phyloP scores from a whole-genome alignment of 2,329 filamentous ascomycete genomes.

The Eutypa lata region DNA sequence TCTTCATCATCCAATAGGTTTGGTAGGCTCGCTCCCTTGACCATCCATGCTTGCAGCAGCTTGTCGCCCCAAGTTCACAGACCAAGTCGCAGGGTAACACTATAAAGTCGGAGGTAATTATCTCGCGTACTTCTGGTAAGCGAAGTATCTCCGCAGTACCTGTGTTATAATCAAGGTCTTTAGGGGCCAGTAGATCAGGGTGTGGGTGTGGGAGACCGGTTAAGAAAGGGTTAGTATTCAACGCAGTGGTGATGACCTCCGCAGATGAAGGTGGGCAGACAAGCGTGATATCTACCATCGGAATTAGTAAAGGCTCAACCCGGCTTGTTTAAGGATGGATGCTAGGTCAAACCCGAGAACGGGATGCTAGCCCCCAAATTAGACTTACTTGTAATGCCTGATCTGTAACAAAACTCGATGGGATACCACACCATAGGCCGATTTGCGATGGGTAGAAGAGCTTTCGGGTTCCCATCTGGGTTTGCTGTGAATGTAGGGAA shows the following conservation, averaged over 20 bases:
- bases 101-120: slow-evolving; percentile 81
- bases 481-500: slow-evolving; percentile 81
- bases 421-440: slow-evolving; percentile 89
- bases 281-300: slow-evolving; percentile 55
- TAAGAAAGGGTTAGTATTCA: slow-evolving; percentile 75
- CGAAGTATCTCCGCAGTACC: slow-evolving; percentile 87
- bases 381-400: slow-evolving; percentile 68
- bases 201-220: slow-evolving; percentile 70
- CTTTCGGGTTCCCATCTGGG: slow-evolving; percentile 77
- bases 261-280: slow-evolving; percentile 64
- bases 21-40: slow-evolving; percentile 69
- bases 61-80: slow-evolving; percentile 83
- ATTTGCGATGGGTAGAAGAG: slow-evolving; percentile 78
- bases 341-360: not conserved
- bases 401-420: slow-evolving; percentile 79
- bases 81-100: slow-evolving; percentile 91
- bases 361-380: no score
- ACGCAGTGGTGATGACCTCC: slow-evolving; percentile 63
- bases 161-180: slow-evolving; percentile 74
- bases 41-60: slow-evolving; percentile 89
- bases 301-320: slow-evolving; percentile 14
- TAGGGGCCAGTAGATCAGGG: slow-evolving; percentile 73
- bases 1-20: slow-evolving; percentile 51
- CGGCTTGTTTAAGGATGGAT: not conserved
- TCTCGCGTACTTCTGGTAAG: slow-evolving; percentile 74